Base-by-base conservation (phyloP, 805 yeast species). In the Cyberlindnera samutprakarnensis region DNA sequence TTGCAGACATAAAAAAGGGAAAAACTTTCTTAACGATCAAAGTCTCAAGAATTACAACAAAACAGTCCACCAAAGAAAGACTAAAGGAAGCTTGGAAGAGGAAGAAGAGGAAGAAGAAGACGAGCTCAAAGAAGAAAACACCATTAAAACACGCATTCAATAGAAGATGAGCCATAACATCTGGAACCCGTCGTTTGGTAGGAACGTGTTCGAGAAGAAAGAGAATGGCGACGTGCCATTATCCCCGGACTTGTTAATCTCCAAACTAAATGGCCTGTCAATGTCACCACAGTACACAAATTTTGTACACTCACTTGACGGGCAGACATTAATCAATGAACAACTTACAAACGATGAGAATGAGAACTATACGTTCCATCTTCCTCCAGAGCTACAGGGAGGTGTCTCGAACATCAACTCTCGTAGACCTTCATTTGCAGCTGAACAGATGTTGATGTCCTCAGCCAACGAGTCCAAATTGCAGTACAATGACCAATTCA, bases 401-500 rank as follows among this genome's bases (percentile, higher is more conserved):
- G 83, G 83, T 1, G 58, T 76, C 3, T 72, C 73, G 18, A 73
- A 62, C 35, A 74, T 77, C 26, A 68, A 72, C 16, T 72, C 81
- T 9, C 66, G 92, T 55, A 68, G 92, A 55, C 86, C 88, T 11
- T 71, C 80, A 33, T 80, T 75, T 49, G 76, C 85, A 10, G 83
- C 87, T 2, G 90, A 49, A 22, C 42, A 42, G 31, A 34, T 43
- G 13, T 11, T 24, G 10, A 4, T 37, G 30, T 18, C 70, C 76
- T 17, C 57, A 4, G 32, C 12, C 10, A 12, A n/a, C 14, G 17
- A 24, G 25, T 16, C 12, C 4, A 18, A 14, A 17, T 30, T n/a
- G n/a, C n/a, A n/a, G n/a, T n/a, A n/a, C n/a, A n/a, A n/a, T n/a
- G n/a, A n/a, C n/a, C n/a, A n/a, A n/a, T n/a, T n/a, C n/a, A n/a